Evolutionary conservation across 768 basidiomycete species (phyloP), one percentile per base, ranked within the genome.

Genomic region (Trametes maxima): DNA sequence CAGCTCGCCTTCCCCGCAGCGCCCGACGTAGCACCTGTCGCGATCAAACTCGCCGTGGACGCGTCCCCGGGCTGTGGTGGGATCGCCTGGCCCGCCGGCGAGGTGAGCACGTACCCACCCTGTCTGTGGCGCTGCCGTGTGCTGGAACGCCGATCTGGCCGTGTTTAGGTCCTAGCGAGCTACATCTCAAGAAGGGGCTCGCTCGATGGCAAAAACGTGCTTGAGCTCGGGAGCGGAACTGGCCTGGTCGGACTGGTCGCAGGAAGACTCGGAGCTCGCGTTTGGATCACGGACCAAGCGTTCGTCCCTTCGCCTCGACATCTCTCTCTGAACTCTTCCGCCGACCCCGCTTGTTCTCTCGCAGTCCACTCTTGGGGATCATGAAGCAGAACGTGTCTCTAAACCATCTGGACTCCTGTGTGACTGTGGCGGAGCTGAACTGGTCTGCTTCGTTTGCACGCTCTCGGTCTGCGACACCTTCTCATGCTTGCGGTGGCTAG

Each of bases 221-320:
- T 97, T 17, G 95, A 98, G 70, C 82, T 98, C 2, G 95, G 95
- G 5, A 90, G 90, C 65, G 95, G 95, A 1, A 98, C 95, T 3
- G 95, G 95, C 17, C 80, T 98, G 22, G 94, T 96, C n/a, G 94
- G 94, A 10, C 82, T 98, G 25, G 86, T 89, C 5, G 88, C 89
- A 2, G 93, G 82, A 5, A 78, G 81, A 50, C 80, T 95, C 17
- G 86, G 87, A 44, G 76, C 75, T n/a, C 66, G 70, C 22, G 86
- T 90, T 24, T 89, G 83, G 76, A 88, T 94, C 65, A 97, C 95
- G 17, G 95, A 98, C 77, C 95, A 95, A 82, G 81, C 80, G 95
- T 95, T 70, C 75, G 92, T 87, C 47, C 48, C 55, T 54, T 43
- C 67, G 28, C 60, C 42, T 54, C 45, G 51, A 40, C 51, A 47